Evolutionary conservation across 106 monocot species (phyloP), one percentile per base, ranked within the genome.

Genomic region (Chionographis japonica): DNA sequence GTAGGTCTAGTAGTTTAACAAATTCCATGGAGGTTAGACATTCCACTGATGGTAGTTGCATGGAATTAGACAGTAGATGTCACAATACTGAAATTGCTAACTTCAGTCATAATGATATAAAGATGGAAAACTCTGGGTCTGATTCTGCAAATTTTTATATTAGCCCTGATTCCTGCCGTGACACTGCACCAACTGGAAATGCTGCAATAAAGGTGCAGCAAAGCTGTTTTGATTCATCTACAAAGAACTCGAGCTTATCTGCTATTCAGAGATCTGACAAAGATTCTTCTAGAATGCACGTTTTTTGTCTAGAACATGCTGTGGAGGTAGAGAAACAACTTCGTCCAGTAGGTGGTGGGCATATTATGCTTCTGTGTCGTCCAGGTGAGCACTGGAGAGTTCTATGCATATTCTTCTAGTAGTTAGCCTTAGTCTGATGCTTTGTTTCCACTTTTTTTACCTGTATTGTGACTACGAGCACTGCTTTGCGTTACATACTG

Each of bases 291-390:
- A 83, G 85, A 74, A 88, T 81, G 85, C 95, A 95, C 72, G 83
- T 95, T 12, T 95, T 95, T 73, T 95, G 95, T 82, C 95, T 95
- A 53, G 91, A 91, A 61, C 95, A 95, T 78, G 95, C 95, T 37
- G 35, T 83, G 40, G 91, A 95, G 19, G 88, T 86, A 6, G 80
- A 87, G 60, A 91, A 88, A 60, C 79, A 79, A 60, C 83, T 95
- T 62, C 77, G 58, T 50, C 65, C 46, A 38, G 62, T 81, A 1
- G 95, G 95, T 58, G 95, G 95, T 68, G 85, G 69, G 40, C 74
- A 86, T 64, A 72, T 95, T 50, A 88, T 95, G 79, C 66, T 95
- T 70, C 62, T 95, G 19, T 95, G 95, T 40, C 91, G 91, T 84
- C 91, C 95, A 79, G 95, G 95, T 95, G 27, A 78, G 73, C 71